These are phyloP conservation scores for Ogataea sp. DNA, from an alignment of 805 yeast genomes.

Conservation along the genomic window DNA sequence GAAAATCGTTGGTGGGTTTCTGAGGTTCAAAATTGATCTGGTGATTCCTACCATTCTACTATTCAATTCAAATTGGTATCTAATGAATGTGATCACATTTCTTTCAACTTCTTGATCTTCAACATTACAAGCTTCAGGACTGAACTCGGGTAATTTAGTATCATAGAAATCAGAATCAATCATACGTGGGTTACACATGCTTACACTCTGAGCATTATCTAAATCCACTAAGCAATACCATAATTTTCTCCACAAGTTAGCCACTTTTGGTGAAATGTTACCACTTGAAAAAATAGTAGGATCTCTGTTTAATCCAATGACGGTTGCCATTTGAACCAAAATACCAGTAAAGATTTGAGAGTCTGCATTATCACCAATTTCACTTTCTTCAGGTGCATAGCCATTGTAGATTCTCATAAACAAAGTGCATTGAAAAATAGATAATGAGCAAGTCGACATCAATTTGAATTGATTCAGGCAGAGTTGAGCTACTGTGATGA, in stretches of 20 bases:
- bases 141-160: slow-evolving; percentile 39
- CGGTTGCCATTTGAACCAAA: slow-evolving; percentile 57
- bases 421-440: slow-evolving; percentile 46
- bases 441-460: slow-evolving; percentile 38
- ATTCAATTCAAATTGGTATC: slow-evolving; percentile 23
- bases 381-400: slow-evolving; percentile 50
- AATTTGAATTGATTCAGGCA: slow-evolving; percentile 50
- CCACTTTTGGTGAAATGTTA: slow-evolving; percentile 15
- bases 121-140: slow-evolving; percentile 26
- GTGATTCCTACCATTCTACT: slow-evolving; percentile 26
- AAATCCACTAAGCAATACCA: slow-evolving; percentile 44
- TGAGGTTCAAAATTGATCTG: slow-evolving; percentile 31
- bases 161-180: slow-evolving; percentile 37
- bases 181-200: slow-evolving; percentile 39
- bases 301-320: slow-evolving; percentile 63
- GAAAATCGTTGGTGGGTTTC: slow-evolving; percentile 27
- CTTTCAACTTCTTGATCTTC: slow-evolving; percentile 33
- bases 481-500: slow-evolving; percentile 40
- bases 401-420: slow-evolving; percentile 42
- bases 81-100: slow-evolving; percentile 27
- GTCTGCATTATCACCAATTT: slow-evolving; percentile 49
- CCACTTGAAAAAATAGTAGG: slow-evolving; percentile 37
- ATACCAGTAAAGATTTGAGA: slow-evolving; percentile 48
- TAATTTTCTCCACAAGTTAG: slow-evolving; percentile 47
- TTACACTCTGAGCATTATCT: slow-evolving; percentile 38